Evolutionary conservation across 176 grass and related monocot species (phyloP).

Genomic region (Tillandsia fasciculata): DNA sequence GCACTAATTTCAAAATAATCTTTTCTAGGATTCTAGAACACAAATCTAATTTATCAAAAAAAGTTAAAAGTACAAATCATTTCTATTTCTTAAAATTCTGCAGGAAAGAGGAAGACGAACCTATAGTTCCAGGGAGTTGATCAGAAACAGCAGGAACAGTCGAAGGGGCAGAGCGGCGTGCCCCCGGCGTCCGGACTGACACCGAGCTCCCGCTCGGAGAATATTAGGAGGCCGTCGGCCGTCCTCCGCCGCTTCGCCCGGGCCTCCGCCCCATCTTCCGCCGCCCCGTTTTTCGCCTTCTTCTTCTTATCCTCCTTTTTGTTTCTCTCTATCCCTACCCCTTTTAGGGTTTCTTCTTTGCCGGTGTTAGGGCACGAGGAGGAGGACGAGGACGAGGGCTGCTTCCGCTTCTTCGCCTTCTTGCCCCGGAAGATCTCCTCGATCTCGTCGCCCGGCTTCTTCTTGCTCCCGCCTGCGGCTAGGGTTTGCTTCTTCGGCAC

Average conservation of each 20-base stretch:
- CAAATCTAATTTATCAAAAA: no score
- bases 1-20: no score
- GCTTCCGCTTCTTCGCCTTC: constrained; percentile 5
- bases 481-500: no score
- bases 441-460: constrained; percentile 11
- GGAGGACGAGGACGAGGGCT: background rate
- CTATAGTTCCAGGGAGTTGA: background rate
- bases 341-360: background rate
- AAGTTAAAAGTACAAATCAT: no score
- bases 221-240: constrained; percentile 1
- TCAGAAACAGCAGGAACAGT: constrained; percentile 25
- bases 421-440: constrained; percentile 21
- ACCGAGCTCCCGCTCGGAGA: constrained; percentile 5
- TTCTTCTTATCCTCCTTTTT: background rate
- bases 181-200: constrained; percentile 3
- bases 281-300: background rate
- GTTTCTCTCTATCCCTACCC: background rate
- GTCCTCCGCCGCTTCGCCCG: background rate
- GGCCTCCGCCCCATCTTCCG: background rate
- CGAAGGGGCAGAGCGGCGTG: constrained; percentile 15
- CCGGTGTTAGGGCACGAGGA: background rate
- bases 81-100: no score
- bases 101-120: no score
- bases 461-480: background rate
- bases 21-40: no score